phyloP scores from a whole-genome alignment of 1,284 basidiomycete genomes.

The Serendipita sp. region DNA sequence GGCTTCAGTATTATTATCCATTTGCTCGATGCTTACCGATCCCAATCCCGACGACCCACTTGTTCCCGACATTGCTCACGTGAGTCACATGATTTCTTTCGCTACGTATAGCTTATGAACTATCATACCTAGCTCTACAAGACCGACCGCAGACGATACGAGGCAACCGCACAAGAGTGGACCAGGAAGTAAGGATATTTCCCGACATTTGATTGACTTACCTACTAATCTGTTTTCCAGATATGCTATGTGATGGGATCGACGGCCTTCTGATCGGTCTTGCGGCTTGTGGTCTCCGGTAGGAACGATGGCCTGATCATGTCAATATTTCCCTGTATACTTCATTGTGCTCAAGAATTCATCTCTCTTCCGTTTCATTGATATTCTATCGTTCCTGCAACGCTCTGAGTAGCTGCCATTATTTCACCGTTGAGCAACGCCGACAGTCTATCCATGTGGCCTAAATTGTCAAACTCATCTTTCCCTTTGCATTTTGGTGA shows the following conservation, averaged over 20 bases:
- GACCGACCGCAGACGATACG: slow-evolving; percentile 86
- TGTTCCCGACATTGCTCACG: slow-evolving; percentile 38
- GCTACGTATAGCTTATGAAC: slow-evolving; percentile 37
- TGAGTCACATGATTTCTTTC: slow-evolving; percentile 39
- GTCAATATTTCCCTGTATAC: background rate
- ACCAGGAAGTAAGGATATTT: slow-evolving; percentile 72
- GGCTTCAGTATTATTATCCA: slow-evolving; percentile 69
- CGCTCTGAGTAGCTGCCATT: no score
- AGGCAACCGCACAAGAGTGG: slow-evolving; percentile 93
- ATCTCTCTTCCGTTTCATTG: background rate
- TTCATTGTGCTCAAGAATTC: background rate
- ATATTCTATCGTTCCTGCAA: no score
- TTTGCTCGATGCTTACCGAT: slow-evolving; percentile 94
- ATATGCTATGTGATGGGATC: slow-evolving; percentile 13
- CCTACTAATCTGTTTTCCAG: background rate
- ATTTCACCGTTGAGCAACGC: background rate
- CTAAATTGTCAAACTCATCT: background rate
- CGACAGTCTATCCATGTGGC: background rate
- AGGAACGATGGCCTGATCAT: background rate
- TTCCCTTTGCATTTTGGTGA: no score
- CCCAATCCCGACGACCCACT: slow-evolving; percentile 92
- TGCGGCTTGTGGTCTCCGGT: background rate
- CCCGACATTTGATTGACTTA: background rate
- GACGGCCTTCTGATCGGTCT: background rate
- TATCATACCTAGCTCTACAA: slow-evolving; percentile 72